Evolutionary conservation across 179 eudicot genomes (phyloP), one percentile per base, ranked within the genome.

Genomic region (Beta lomatogona): DNA sequence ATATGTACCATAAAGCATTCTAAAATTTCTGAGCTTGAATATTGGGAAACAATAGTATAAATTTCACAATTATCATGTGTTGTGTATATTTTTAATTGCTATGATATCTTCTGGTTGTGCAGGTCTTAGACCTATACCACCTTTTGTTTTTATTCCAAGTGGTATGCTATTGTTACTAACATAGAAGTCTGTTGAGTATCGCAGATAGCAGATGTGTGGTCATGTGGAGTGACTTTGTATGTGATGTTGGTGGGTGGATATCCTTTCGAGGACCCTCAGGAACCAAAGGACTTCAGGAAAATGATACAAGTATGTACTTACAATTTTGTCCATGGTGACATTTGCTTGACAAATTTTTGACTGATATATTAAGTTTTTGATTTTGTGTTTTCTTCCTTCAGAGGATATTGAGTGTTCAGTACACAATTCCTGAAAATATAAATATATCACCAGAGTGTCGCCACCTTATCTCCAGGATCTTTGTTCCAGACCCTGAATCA

Each of bases 121-220:
- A 25, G 28, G 28, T 25, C 28, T 25, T 25, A 25, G 28, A 25
- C 28, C 28, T 25, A 25, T 25, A 25, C 28, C 28, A 25, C 28
- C 25, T 13, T 25, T 73, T 4, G 25, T 53, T 4, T 22, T 28
- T 52, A 25, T 22, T 57, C 41, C 4, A 54, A 73, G 22, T 73
- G 46, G 44, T 73, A 53, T 73, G 63, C 61, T 54, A 15, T 21
- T 73, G 28, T 73, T 28, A 53, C 21, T 73, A 46, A 53, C 22
- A 8, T 73, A 22, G n/a, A 55, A 28, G 58, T 73, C 18, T 73
- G 21, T 16, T 75, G 71, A 15, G 22, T 41, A 10, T 82, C 83
- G 76, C 89, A 95, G 99, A 90, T 91, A 78, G 99, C 98, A 68
- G 99, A 95, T 89, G 99, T 95, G 80, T 95, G 99, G 99, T 95